Percentiles rank a stretch among this genome's conserved stretches.
Conservation (phyloP, 306 rosid species). For the Acacia melanoxylon region DNA sequence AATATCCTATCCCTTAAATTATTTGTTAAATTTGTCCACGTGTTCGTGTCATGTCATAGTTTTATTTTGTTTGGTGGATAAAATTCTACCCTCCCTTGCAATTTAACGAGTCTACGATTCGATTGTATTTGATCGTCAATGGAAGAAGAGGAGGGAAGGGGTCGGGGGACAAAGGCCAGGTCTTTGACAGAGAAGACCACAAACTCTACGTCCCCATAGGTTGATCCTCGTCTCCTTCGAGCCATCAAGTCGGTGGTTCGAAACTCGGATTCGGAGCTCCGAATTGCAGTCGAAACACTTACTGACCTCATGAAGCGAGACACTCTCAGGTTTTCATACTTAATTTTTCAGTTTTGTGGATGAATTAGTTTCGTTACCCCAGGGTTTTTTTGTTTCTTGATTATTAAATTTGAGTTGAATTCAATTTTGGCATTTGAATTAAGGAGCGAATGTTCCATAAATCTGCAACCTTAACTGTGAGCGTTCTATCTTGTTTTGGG, state of each 20-base stretch:
- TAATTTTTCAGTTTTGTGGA: too few relatives aligned
- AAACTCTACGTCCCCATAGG: constrained; percentile 62
- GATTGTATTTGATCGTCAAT: constrained; percentile 9
- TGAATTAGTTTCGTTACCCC: too few relatives aligned
- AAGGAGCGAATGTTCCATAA: neutral
- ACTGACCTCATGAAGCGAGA: constrained; percentile 86
- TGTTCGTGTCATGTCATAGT: too few relatives aligned
- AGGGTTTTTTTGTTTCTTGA: too few relatives aligned
- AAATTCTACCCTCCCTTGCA: neutral
- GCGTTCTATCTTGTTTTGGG: neutral
- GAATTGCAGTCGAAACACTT: constrained; percentile 60
- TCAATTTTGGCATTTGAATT: neutral
- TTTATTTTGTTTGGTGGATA: too few relatives aligned
- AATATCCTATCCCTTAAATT: too few relatives aligned
- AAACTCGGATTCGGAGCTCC: constrained; percentile 77
- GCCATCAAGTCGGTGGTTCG: constrained; percentile 81
- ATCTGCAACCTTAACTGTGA: neutral
- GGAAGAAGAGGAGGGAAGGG: constrained; percentile 35
- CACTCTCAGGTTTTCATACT: constrained; percentile 67
- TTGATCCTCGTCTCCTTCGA: constrained; percentile 83
- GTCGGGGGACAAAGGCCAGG: constrained; percentile 47
- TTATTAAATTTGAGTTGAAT: constrained; percentile 1
- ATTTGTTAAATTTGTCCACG: too few relatives aligned
- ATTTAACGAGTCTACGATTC: neutral
- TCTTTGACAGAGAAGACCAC: constrained; percentile 73